A percentile compares a stretch with the other conserved stretches of the same genome.
Conservation (phyloP, 805 yeast species). For the Barnettozyma pratensis region DNA sequence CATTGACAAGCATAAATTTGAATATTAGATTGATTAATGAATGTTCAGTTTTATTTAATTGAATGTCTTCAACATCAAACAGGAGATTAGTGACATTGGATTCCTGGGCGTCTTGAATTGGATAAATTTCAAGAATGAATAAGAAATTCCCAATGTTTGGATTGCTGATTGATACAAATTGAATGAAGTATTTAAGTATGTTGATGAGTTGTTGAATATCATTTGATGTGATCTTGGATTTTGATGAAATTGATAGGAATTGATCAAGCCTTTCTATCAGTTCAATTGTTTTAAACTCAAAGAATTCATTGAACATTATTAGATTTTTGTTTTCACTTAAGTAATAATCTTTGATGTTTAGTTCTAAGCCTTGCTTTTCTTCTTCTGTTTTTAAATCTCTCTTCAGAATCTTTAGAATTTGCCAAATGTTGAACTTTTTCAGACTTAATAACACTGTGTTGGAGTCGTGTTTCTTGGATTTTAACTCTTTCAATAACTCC, state of each 20-base stretch:
- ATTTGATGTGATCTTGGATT: neutral
- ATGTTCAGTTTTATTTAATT: neutral
- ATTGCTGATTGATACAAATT: constrained; percentile 1
- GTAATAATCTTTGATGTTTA: constrained; percentile 28
- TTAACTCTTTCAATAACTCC: constrained; percentile 10
- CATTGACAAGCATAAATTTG: constrained; percentile 13
- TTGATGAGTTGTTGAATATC: neutral
- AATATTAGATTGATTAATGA: constrained; percentile 15
- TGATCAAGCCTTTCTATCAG: constrained; percentile 18
- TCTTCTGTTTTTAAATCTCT: constrained; percentile 6
- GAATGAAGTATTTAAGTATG: constrained; percentile 2
- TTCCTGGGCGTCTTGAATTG: constrained; percentile 1
- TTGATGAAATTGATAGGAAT: constrained; percentile 7
- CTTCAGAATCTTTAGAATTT: constrained; percentile 26
- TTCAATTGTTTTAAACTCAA: constrained; percentile 23
- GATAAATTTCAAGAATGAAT: constrained; percentile 21
- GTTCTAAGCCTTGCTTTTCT: constrained; percentile 11
- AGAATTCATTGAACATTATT: constrained; percentile 29
- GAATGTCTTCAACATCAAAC: constrained; percentile 14
- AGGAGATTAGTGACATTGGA: constrained; percentile 9
- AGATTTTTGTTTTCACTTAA: constrained; percentile 27
- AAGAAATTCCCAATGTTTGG: constrained; percentile 15
- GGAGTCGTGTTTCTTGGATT: constrained; percentile 24
- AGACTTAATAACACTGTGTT: constrained; percentile 24
- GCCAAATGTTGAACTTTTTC: constrained; percentile 28